Evolutionary conservation across 768 basidiomycete species (phyloP).

Genomic region (Mycena belliarum): DNA sequence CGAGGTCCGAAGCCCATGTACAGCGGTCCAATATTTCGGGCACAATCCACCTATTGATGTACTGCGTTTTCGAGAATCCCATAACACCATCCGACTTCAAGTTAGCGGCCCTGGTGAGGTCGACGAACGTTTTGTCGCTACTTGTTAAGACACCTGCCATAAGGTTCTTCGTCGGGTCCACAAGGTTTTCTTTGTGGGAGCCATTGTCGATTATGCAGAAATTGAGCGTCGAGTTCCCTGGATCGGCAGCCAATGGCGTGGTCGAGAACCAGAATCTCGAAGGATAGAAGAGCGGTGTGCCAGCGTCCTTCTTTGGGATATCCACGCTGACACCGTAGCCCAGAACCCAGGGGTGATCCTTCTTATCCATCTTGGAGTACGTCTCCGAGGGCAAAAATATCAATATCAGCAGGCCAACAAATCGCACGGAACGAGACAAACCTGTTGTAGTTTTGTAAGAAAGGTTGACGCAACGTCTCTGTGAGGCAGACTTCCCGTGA

Average conservation of each 20-base stretch:
- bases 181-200: neutral
- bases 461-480: neutral
- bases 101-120: neutral
- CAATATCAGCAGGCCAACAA: neutral
- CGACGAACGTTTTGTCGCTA: neutral
- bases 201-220: neutral
- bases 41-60: neutral
- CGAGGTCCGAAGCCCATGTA: neutral
- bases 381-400: neutral
- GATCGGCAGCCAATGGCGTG: neutral
- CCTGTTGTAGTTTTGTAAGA: neutral
- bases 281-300: neutral
- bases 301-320: neutral
- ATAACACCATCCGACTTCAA: neutral
- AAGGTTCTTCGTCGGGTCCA: neutral
- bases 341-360: neutral
- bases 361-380: neutral
- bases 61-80: neutral
- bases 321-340: neutral
- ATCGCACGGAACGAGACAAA: neutral
- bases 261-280: neutral
- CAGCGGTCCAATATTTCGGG: neutral
- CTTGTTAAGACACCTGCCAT: neutral
- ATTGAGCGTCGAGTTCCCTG: neutral
- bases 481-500: neutral